Evolutionary conservation across 768 basidiomycete species (phyloP).

Genomic region (Amylocystis lapponica): DNA sequence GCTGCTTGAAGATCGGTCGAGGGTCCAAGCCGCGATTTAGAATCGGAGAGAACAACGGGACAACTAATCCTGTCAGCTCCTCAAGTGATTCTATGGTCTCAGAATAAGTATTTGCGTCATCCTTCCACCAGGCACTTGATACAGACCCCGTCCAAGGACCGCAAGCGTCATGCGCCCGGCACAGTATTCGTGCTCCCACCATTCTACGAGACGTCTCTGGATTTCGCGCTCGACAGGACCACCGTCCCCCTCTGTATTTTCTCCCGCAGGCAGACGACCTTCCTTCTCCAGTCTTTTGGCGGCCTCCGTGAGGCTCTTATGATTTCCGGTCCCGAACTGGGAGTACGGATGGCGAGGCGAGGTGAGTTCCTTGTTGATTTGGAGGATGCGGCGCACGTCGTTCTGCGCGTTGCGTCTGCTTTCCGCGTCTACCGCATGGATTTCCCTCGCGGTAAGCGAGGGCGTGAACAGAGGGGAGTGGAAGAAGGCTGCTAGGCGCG

Average conservation of each 20-base stretch:
- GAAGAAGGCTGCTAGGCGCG: constrained; percentile 43
- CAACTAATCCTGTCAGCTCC: constrained; percentile 25
- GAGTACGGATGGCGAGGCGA: constrained; percentile 34
- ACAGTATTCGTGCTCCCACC: constrained; percentile 34
- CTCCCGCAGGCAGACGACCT: not conserved
- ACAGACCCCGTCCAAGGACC: constrained; percentile 29
- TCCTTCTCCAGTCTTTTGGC: constrained; percentile 13
- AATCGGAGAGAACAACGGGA: constrained; percentile 27
- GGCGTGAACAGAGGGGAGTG: constrained; percentile 42
- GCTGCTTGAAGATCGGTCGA: constrained; percentile 15
- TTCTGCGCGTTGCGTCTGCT: constrained; percentile 49
- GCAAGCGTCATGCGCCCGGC: constrained; percentile 33
- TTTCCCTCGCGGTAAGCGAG: constrained; percentile 40
- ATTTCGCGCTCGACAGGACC: constrained; percentile 33
- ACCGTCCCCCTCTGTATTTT: constrained; percentile 33
- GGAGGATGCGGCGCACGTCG: constrained; percentile 42
- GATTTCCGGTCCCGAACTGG: constrained; percentile 45
- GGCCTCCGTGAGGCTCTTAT: constrained; percentile 24
- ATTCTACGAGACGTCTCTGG: constrained; percentile 27
- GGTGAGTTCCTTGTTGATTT: constrained; percentile 42
- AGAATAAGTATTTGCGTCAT: no score
- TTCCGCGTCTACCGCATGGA: constrained; percentile 53
- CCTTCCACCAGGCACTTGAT: no score
- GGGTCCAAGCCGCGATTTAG: constrained; percentile 23
- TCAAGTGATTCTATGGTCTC: constrained; percentile 31